Evolutionary conservation across 106 monocot species (phyloP).

Genomic region (Phalaenopsis aphrodite): DNA sequence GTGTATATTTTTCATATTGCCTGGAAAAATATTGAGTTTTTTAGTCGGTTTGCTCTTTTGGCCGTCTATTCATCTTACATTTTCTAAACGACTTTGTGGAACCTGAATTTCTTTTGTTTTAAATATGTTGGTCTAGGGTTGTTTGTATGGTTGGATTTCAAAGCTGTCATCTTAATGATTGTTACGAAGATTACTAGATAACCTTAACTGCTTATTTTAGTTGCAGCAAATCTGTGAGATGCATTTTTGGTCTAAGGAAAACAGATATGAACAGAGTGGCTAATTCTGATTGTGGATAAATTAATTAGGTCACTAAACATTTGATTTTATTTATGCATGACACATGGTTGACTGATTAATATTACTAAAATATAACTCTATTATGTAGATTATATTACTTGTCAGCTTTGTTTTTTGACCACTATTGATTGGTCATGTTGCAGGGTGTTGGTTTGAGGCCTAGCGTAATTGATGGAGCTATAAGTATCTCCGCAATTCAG

Average conservation of each 20-base stretch:
- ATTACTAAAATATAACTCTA: background rate
- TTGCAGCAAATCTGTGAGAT: background rate
- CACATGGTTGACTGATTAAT: background rate
- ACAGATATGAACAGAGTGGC: background rate
- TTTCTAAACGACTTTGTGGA: background rate
- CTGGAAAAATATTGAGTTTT: background rate
- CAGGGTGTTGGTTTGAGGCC: slow-evolving; percentile 85
- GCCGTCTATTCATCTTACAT: background rate
- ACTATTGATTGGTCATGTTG: slow-evolving; percentile 1
- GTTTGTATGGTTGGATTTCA: background rate
- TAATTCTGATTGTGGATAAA: background rate
- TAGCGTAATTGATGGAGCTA: slow-evolving; percentile 87
- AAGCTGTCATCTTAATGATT: background rate
- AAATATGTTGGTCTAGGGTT: background rate
- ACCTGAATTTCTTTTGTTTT: background rate
- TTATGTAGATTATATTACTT: background rate
- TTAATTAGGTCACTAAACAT: background rate
- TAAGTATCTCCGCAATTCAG: slow-evolving; percentile 97
- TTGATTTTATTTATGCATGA: background rate
- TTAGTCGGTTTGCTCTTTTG: background rate
- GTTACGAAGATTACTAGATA: background rate
- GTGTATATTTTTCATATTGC: too few relatives aligned
- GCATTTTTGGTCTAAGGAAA: background rate
- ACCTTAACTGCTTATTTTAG: background rate
- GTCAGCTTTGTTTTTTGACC: background rate